These are phyloP conservation scores for Lolium multiflorum DNA, from an alignment of 176 grass and related monocot species.

Conservation along the genomic window DNA sequence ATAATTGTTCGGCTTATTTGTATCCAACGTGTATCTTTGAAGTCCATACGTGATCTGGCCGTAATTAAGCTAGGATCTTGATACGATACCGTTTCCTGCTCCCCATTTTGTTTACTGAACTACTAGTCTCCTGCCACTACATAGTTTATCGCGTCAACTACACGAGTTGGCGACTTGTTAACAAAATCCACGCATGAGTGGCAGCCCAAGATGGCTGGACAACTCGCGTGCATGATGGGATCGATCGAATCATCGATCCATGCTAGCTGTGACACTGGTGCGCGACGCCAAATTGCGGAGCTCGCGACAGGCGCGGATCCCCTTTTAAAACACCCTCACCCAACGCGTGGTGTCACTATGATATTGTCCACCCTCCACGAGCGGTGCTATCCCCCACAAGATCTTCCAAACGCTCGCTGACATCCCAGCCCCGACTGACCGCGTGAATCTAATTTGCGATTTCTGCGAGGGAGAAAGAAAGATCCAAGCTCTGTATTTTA, in stretches of 20 bases:
- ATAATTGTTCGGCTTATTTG: too few species aligned
- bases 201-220: background rate
- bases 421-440: background rate
- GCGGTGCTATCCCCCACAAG: background rate
- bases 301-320: constrained; percentile 43
- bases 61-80: background rate
- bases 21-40: background rate
- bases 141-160: constrained; percentile 20
- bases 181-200: background rate
- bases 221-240: constrained; percentile 21
- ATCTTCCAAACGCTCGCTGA: background rate
- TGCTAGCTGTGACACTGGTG: constrained; percentile 8
- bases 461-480: background rate
- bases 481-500: background rate
- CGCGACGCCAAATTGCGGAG: background rate
- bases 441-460: background rate
- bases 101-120: background rate
- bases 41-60: background rate
- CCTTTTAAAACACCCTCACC: constrained; percentile 28
- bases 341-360: constrained; percentile 19
- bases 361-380: constrained; percentile 8
- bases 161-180: constrained; percentile 38
- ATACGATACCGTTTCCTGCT: background rate
- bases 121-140: background rate
- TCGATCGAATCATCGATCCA: background rate